Conservation (phyloP, 2,329 filamentous ascomycete genomes). For the Phialophora verrucosa region DNA sequence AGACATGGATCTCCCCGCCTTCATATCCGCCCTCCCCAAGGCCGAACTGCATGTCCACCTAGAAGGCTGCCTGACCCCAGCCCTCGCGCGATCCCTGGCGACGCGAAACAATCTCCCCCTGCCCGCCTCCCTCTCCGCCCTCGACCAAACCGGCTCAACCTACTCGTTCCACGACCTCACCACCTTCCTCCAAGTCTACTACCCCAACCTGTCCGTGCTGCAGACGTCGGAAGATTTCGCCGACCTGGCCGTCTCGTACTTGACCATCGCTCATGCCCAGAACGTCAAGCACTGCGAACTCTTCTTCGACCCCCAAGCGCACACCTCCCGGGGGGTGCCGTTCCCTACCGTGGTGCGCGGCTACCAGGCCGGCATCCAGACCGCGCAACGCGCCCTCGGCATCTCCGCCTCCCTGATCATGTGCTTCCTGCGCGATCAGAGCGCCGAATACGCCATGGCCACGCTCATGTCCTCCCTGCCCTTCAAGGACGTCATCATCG, state of each 20-base stretch:
- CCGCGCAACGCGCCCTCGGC: slow-evolving; percentile 67
- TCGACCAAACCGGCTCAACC: slow-evolving; percentile 23
- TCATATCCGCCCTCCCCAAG: slow-evolving; percentile 36
- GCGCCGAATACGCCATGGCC: slow-evolving; percentile 38
- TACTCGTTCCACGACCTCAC: slow-evolving; percentile 38
- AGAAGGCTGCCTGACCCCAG: slow-evolving; percentile 37
- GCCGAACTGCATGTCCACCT: slow-evolving; percentile 37
- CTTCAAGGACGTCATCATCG: slow-evolving; percentile 38
- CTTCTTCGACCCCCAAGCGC: slow-evolving; percentile 82
- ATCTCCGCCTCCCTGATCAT: slow-evolving; percentile 71
- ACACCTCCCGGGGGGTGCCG: slow-evolving; percentile 66
- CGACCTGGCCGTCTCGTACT: slow-evolving; percentile 73
- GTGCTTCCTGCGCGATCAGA: slow-evolving; percentile 66
- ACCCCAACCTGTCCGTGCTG: slow-evolving; percentile 74
- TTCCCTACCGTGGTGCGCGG: slow-evolving; percentile 70
- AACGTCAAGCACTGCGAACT: slow-evolving; percentile 75
- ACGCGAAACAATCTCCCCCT: slow-evolving; percentile 35
- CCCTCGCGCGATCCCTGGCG: slow-evolving; percentile 30
- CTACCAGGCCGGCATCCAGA: slow-evolving; percentile 64
- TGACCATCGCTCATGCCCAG: slow-evolving; percentile 66
- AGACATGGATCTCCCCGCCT: slow-evolving; percentile 29
- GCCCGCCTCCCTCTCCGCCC: slow-evolving; percentile 29
- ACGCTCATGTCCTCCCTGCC: slow-evolving; percentile 38
- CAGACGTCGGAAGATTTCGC: slow-evolving; percentile 71
- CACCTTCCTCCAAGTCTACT: slow-evolving; percentile 75